phyloP scores from a whole-genome alignment of 2,329 filamentous ascomycete species.

The Stagonosporopsis cucurbitacearum region DNA sequence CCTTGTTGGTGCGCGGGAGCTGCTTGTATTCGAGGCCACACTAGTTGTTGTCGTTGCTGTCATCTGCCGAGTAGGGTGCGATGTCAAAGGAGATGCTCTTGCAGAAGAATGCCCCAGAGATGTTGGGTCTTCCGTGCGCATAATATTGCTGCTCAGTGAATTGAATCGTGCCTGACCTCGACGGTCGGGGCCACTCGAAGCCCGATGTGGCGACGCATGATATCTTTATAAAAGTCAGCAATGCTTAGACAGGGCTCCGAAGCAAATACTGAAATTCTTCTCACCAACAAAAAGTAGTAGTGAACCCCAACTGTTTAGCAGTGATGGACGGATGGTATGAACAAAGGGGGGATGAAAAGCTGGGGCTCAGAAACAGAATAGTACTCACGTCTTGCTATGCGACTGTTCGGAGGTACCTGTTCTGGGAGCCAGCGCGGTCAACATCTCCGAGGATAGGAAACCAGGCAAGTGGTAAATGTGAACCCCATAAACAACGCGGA shows the following conservation, averaged over 20 bases:
- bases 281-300: neutral
- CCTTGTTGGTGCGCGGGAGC: neutral
- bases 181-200: neutral
- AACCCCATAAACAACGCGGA: neutral
- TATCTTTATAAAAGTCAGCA: neutral
- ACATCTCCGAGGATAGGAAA: neutral
- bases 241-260: neutral
- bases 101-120: neutral
- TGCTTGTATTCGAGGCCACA: neutral
- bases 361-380: no score
- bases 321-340: neutral
- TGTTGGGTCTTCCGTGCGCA: neutral
- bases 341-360: no score
- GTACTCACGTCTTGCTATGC: conserved; percentile 1
- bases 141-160: neutral
- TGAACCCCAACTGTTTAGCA: neutral
- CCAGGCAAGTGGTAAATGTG: neutral
- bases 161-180: neutral
- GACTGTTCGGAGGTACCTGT: neutral
- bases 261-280: neutral
- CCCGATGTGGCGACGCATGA: neutral
- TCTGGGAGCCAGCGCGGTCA: conserved; percentile 6
- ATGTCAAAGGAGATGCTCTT: neutral
- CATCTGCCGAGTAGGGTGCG: neutral
- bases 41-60: neutral